phyloP scores from a whole-genome alignment of 2,329 filamentous ascomycete genomes.

The Talaromyces sp. region DNA sequence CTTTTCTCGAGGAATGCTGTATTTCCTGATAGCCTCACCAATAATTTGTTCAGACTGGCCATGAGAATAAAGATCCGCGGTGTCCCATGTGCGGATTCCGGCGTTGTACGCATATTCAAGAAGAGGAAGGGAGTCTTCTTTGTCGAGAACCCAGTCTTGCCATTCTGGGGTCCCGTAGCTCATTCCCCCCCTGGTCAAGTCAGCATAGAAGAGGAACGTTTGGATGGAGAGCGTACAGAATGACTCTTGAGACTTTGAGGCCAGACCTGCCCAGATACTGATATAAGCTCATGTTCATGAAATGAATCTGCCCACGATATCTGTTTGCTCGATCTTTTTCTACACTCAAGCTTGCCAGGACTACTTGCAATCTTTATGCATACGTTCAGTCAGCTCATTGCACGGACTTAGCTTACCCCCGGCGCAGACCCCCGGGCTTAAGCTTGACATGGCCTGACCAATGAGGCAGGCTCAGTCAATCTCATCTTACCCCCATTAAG shows the following conservation, averaged over 20 bases:
- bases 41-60: background rate
- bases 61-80: background rate
- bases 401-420: background rate
- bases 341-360: background rate
- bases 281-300: background rate
- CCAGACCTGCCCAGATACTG: background rate
- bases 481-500: background rate
- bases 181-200: background rate
- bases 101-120: background rate
- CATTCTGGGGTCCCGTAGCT: background rate
- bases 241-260: background rate
- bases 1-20: background rate
- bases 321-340: no score
- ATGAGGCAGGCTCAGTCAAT: background rate
- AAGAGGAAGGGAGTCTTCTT: background rate
- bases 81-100: background rate
- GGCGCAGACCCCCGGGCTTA: background rate
- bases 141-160: background rate
- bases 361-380: background rate
- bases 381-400: background rate
- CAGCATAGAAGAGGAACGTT: background rate
- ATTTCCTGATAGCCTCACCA: background rate
- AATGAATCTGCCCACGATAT: no score
- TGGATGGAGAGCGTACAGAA: background rate
- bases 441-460: background rate